phyloP scores from a whole-genome alignment of 306 rosid genomes.

The Acacia confusa region DNA sequence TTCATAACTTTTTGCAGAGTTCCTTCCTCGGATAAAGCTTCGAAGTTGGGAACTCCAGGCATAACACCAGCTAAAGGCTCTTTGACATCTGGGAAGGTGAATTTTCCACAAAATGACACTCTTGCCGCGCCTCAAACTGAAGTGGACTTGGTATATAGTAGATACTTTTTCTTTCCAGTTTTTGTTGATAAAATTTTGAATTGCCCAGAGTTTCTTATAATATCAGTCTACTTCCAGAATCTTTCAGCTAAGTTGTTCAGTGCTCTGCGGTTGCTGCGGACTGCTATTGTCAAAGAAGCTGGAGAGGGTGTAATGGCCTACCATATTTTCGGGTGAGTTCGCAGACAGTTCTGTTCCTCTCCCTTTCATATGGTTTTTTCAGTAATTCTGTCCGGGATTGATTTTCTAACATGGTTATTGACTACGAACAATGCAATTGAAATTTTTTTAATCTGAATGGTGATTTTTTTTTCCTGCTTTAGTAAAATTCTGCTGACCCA shows the following conservation, averaged over 20 bases:
- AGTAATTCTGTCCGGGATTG: conserved; percentile 4
- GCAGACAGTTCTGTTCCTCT: conserved; percentile 13
- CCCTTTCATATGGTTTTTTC: neutral
- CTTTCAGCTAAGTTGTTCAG: conserved; percentile 71
- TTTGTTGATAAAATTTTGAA: conserved; percentile 20
- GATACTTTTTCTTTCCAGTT: neutral
- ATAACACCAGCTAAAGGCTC: conserved; percentile 67
- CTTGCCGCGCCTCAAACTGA: conserved; percentile 57
- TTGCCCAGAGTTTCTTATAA: conserved; percentile 8
- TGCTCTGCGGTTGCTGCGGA: conserved; percentile 73
- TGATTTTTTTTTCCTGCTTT: neutral
- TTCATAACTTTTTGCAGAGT: conserved; percentile 50
- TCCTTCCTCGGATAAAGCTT: conserved; percentile 57
- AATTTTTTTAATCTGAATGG: conserved; percentile 3
- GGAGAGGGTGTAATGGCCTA: conserved; percentile 73
- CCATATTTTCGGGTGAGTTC: conserved; percentile 82
- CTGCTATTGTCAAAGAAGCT: conserved; percentile 63
- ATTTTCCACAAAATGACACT: conserved; percentile 41
- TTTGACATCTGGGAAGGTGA: conserved; percentile 54
- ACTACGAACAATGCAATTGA: conserved; percentile 1
- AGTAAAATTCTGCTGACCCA: conserved; percentile 4
- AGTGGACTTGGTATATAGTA: conserved; percentile 58
- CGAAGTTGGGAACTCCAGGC: conserved; percentile 55
- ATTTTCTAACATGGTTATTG: neutral
- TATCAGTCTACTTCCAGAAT: conserved; percentile 46